A percentile compares a stretch with the other conserved stretches of the same genome.
phyloP scores from a whole-genome alignment of 306 rosid genomes.

The Fragaria ananassa region DNA sequence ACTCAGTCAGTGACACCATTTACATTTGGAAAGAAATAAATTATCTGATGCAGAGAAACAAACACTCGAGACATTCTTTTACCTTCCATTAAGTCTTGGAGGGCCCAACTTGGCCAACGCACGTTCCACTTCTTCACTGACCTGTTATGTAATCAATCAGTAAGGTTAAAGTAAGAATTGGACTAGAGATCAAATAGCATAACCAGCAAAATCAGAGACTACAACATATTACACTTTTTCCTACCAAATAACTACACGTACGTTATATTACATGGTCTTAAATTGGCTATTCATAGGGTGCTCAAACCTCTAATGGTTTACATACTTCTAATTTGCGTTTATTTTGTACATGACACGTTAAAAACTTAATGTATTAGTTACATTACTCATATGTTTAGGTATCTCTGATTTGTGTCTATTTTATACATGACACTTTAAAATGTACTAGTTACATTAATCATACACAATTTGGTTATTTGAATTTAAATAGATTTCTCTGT shows the following conservation, averaged over 20 bases:
- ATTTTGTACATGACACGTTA: too few relatives aligned
- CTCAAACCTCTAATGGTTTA: background rate
- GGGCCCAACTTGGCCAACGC: slow-evolving; percentile 90
- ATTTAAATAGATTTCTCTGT: background rate
- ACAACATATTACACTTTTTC: slow-evolving; percentile 3
- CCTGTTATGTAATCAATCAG: slow-evolving; percentile 49
- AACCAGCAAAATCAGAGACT: slow-evolving; percentile 5
- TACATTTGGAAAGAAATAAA: background rate
- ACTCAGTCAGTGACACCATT: background rate
- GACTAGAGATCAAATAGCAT: background rate
- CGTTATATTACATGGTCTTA: background rate
- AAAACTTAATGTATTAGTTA: too few relatives aligned
- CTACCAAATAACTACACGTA: background rate
- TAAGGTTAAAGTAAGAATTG: slow-evolving; percentile 16
- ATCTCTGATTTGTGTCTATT: background rate
- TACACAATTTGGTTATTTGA: background rate
- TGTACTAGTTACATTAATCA: background rate
- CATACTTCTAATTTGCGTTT: background rate
- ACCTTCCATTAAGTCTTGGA: slow-evolving; percentile 77
- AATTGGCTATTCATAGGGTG: background rate
- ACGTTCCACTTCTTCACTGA: slow-evolving; percentile 95
- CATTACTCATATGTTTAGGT: too few relatives aligned
- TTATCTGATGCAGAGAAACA: background rate
- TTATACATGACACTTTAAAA: background rate
- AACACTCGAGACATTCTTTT: slow-evolving; percentile 13